Base-by-base conservation (phyloP, 129 eudicot species). In the Artemisia annua region DNA sequence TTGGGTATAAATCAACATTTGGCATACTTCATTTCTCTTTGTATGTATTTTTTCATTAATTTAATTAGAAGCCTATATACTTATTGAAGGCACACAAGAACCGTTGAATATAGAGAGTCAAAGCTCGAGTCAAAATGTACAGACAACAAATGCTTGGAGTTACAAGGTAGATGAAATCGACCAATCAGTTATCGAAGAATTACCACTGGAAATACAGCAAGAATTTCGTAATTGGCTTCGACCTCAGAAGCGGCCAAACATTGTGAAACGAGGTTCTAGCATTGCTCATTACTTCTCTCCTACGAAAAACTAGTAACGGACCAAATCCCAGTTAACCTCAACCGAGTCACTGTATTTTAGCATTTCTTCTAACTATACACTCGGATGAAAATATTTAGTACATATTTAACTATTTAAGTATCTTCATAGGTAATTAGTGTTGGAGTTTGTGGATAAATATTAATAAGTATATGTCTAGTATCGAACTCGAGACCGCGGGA, bases 151-250 rank as follows among this genome's bases (percentile, higher is more conserved):
- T 67, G 32, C 74, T 24, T 90, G 98, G 96, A 82, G 79, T 30
- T 94, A 94, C 78, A 82, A 90, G 67, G 64, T 66, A 67, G 87
- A 88, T 73, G 97, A 90, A 73, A 94, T 94, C 48, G 99, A 94
- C 72, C 97, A 83, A 48, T 59, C 80, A 46, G 85, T 90, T 65
- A 35, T 94, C 55, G 78, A 86, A 5, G 96, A 94, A 76, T 85
- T 94, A 50, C 97, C 98, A 7, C 69, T 28, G 3, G 91, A 94
- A 70, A 88, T 94, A 63, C 98, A 83, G 70, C 86, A 84, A 77
- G 97, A 94, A 70, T 35, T 94, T 24, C 76, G 81, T 30, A 83
- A 81, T 8, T 84, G 83, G 88, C 64, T 90, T 30, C 88, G 79
- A 67, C 96, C 97, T 54, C 83, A 77, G 57, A 90, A 90, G 73